These are phyloP conservation scores for Rhynchospora pubera DNA, from an alignment of 176 grass and related monocot genomes.

Conservation along the genomic window DNA sequence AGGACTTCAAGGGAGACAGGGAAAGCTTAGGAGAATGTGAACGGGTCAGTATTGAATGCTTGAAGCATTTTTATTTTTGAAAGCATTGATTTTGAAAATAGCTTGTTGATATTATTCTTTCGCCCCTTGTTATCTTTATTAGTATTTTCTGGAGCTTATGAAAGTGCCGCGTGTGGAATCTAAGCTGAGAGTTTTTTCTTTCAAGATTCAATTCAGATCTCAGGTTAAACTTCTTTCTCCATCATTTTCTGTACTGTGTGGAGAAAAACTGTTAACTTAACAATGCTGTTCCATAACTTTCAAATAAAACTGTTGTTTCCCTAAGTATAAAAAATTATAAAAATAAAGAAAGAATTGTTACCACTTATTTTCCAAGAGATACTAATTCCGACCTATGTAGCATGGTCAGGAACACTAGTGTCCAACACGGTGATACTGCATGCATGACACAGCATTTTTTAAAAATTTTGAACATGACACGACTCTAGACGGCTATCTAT, in stretches of 20 bases:
- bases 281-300: neutral
- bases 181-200: constrained; percentile 89
- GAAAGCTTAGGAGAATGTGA: constrained; percentile 91
- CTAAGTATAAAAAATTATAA: neutral
- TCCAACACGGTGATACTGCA: no score
- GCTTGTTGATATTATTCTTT: neutral
- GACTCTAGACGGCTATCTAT: no score
- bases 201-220: constrained; percentile 74
- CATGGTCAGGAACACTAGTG: no score
- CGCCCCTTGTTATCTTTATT: constrained; percentile 17
- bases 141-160: constrained; percentile 97
- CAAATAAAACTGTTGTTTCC: no score
- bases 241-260: neutral
- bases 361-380: neutral
- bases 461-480: no score
- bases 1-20: constrained; percentile 95
- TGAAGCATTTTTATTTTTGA: constrained; percentile 4
- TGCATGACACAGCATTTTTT: no score
- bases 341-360: neutral
- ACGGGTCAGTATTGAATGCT: constrained; percentile 34
- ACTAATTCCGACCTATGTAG: neutral
- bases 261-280: neutral
- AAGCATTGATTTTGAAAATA: neutral
- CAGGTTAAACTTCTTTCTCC: constrained; percentile 47
- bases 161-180: constrained; percentile 90